Percentiles rank a stretch among this genome's conserved stretches.
Evolutionary conservation across 2,329 filamentous ascomycete genomes (phyloP).

Genomic region (Penicillium sp.): DNA sequence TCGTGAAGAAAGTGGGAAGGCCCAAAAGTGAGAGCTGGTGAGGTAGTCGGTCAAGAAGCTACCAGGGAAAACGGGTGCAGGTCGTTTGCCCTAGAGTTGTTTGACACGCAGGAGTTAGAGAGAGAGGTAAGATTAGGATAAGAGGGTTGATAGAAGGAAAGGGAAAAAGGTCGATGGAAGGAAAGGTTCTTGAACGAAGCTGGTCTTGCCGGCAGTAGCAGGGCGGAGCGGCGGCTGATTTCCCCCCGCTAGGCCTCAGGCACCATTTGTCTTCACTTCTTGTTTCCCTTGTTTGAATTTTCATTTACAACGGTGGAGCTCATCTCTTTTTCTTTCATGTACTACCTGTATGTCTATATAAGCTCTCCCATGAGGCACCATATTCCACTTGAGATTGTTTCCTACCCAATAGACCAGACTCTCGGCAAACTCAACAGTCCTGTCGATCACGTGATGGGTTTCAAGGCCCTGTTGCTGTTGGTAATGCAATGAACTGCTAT

Average conservation of each 20-base stretch:
- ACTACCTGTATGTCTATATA: no score
- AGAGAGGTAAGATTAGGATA: constrained; percentile 9
- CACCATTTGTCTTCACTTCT: constrained; percentile 4
- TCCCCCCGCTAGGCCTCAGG: constrained; percentile 24
- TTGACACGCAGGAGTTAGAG: constrained; percentile 27
- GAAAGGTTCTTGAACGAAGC: constrained; percentile 26
- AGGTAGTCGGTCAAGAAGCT: constrained; percentile 23
- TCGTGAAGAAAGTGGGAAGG: constrained; percentile 10
- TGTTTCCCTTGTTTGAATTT: neutral
- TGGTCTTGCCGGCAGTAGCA: constrained; percentile 22
- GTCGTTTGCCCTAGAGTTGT: constrained; percentile 29
- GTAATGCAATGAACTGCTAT: no score
- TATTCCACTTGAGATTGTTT: no score
- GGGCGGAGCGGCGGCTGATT: constrained; percentile 16
- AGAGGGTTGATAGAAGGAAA: constrained; percentile 14
- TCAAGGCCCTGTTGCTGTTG: no score
- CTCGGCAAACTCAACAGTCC: no score
- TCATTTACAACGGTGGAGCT: neutral
- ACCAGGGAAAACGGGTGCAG: constrained; percentile 44
- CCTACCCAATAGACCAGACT: no score
- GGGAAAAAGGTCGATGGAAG: constrained; percentile 13
- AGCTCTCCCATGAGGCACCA: no score
- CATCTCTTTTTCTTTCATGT: no score
- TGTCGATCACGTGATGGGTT: no score
- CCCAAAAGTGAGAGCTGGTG: constrained; percentile 20